A percentile compares a stretch with the other conserved stretches of the same genome.
Conservation (phyloP, 176 grass and related monocot genomes). For the sorghum (Sorghum bicolor) region DNA sequence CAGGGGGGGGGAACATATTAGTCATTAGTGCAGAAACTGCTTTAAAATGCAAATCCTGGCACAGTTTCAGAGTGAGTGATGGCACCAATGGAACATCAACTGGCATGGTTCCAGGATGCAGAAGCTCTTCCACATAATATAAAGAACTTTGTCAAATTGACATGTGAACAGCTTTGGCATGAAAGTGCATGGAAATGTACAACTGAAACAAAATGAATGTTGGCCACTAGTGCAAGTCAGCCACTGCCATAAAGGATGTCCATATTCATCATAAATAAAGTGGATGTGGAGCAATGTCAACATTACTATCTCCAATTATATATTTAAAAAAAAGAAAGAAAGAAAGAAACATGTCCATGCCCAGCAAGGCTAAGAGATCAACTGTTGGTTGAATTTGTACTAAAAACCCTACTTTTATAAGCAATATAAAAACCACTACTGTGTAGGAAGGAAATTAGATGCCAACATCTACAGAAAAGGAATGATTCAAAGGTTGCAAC, state of each 20-base stretch:
- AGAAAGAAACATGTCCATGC: neutral
- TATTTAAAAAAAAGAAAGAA: neutral
- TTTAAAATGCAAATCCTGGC: neutral
- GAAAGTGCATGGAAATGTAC: neutral
- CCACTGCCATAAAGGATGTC: neutral
- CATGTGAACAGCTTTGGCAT: neutral
- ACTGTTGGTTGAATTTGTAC: conserved; percentile 6
- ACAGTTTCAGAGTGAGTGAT: neutral
- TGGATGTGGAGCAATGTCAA: neutral
- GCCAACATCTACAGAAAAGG: neutral
- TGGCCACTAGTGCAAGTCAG: neutral
- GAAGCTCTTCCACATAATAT: neutral
- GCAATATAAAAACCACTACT: neutral
- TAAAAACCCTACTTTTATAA: conserved; percentile 7
- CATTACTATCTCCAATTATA: neutral
- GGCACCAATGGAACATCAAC: conserved; percentile 5
- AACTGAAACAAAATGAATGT: conserved; percentile 1
- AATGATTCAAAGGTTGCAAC: neutral
- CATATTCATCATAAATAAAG: neutral
- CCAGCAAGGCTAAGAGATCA: neutral
- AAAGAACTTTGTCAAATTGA: neutral
- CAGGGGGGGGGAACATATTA: neutral
- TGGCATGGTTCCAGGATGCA: neutral
- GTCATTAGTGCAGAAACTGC: neutral
- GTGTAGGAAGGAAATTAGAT: neutral